Conservation (phyloP, 495 filamentous ascomycete species). For the Barbatosphaeria neglecta region DNA sequence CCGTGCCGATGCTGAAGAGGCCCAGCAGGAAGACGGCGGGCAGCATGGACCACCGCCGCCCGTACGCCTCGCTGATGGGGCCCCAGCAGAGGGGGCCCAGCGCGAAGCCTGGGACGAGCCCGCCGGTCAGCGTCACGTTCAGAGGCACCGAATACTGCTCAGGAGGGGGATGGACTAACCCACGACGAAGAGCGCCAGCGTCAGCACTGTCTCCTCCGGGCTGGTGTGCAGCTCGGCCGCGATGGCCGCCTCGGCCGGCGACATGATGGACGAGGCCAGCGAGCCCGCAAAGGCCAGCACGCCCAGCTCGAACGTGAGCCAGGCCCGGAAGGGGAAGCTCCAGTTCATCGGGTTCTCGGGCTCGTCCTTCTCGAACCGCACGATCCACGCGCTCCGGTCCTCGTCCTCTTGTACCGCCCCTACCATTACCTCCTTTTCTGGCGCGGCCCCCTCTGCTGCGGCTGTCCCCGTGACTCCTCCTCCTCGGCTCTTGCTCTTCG, state of each 20-base stretch:
- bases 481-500: too few relatives aligned
- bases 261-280: slow-evolving; percentile 37
- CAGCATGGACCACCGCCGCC: slow-evolving; percentile 29
- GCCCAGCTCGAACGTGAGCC: slow-evolving; percentile 37
- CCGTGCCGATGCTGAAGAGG: slow-evolving; percentile 33
- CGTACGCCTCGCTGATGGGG: slow-evolving; percentile 12
- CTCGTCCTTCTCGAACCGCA: slow-evolving; percentile 9
- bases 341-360: slow-evolving; percentile 38
- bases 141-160: too few relatives aligned
- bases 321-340: slow-evolving; percentile 29
- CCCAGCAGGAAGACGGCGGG: slow-evolving; percentile 33
- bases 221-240: slow-evolving; percentile 3
- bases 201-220: slow-evolving; percentile 15
- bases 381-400: background rate
- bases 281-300: slow-evolving; percentile 39
- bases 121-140: slow-evolving; percentile 12
- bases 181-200: background rate
- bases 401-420: background rate
- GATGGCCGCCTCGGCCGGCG: slow-evolving; percentile 26
- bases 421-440: background rate
- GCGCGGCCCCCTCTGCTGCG: too few relatives aligned
- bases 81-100: slow-evolving; percentile 19
- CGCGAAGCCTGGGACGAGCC: slow-evolving; percentile 20
- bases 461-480: too few relatives aligned
- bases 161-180: too few relatives aligned